Evolutionary conservation across 2,329 filamentous ascomycete genomes (phyloP).

Genomic region (Eutypella sp.): DNA sequence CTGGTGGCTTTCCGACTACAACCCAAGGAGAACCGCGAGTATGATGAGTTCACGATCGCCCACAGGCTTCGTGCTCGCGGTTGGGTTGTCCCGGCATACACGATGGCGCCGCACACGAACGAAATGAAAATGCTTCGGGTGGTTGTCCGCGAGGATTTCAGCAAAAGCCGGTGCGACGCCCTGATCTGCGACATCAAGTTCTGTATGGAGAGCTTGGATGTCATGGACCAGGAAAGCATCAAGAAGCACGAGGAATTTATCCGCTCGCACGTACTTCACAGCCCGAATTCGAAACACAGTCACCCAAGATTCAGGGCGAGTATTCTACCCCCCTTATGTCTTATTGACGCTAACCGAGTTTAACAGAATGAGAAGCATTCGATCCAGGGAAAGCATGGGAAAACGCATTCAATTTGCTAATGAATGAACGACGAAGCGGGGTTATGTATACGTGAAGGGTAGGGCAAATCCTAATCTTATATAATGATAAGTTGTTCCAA

Average conservation of each 20-base stretch:
- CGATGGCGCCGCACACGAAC: conserved; percentile 86
- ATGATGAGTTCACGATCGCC: conserved; percentile 73
- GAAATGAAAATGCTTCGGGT: conserved; percentile 86
- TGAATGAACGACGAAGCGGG: background rate
- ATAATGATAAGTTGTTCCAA: too few species aligned
- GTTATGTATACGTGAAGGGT: background rate
- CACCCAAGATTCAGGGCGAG: conserved; percentile 46
- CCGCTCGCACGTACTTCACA: conserved; percentile 47
- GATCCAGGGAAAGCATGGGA: conserved; percentile 82
- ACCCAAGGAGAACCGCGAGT: conserved; percentile 53
- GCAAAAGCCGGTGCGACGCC: conserved; percentile 71
- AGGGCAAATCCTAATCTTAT: too few species aligned
- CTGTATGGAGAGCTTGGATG: conserved; percentile 63
- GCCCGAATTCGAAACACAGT: conserved; percentile 49
- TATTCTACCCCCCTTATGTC: conserved; percentile 2
- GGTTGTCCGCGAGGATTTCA: conserved; percentile 91
- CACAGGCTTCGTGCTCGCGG: conserved; percentile 81
- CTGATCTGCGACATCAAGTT: conserved; percentile 76
- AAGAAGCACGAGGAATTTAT: conserved; percentile 65
- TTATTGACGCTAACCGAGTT: conserved; percentile 5
- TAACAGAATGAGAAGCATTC: conserved; percentile 72
- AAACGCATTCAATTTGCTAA: conserved; percentile 85
- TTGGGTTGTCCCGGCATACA: conserved; percentile 95
- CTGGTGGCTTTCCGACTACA: conserved; percentile 84
- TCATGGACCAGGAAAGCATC: conserved; percentile 69